Percentiles rank a stretch among this genome's conserved stretches.
These are phyloP conservation scores for Phylloporus sp. DNA, from an alignment of 1,284 basidiomycete genomes.

Conservation along the genomic window DNA sequence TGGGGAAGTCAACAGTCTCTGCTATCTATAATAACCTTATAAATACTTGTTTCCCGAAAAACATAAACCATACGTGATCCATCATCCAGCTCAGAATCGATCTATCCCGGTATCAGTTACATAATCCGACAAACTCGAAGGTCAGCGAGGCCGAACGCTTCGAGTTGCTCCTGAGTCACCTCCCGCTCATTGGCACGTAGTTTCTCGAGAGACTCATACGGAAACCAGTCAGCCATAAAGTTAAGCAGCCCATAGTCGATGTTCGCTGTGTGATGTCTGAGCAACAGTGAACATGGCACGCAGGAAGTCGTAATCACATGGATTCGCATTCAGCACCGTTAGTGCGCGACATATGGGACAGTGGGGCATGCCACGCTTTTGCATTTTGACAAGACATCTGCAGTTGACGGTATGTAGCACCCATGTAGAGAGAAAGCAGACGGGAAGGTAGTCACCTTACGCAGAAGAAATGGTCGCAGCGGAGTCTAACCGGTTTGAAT, in stretches of 20 bases:
- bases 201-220: constrained; percentile 81
- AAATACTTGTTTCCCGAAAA: too few relatives aligned
- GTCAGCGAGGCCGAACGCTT: constrained; percentile 60
- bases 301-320: constrained; percentile 43
- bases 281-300: background rate
- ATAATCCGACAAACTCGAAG: constrained; percentile 40
- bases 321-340: constrained; percentile 76
- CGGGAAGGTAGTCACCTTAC: constrained; percentile 51
- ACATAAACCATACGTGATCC: too few relatives aligned
- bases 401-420: background rate
- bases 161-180: constrained; percentile 70
- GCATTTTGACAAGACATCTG: constrained; percentile 92
- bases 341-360: constrained; percentile 89
- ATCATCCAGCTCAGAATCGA: too few relatives aligned
- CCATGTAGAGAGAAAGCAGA: rapidly evolving
- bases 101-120: too few relatives aligned
- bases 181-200: constrained; percentile 80
- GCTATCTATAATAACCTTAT: too few relatives aligned
- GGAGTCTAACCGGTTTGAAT: constrained; percentile 87
- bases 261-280: constrained; percentile 54
- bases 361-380: constrained; percentile 77
- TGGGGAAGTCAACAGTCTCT: too few relatives aligned
- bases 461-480: constrained; percentile 92
- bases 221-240: constrained; percentile 95
- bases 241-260: constrained; percentile 82